Percentiles rank a stretch among this genome's conserved stretches.
Conservation (phyloP, 371 early-diverging fungal species). For the Neoconidiobolus thromboides region DNA sequence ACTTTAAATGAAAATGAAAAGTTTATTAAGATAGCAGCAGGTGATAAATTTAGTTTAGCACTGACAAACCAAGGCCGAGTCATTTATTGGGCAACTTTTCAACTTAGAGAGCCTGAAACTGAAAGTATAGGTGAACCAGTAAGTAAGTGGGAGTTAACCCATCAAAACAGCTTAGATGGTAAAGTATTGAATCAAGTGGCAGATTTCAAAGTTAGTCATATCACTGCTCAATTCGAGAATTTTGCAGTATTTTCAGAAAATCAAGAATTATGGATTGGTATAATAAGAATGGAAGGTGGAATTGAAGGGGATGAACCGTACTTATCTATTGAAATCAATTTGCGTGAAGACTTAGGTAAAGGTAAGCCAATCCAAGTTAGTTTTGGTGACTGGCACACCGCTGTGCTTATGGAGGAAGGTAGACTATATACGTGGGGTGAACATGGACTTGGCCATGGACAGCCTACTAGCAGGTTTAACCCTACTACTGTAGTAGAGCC, state of each 20-base stretch:
- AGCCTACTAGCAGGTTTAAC: background rate
- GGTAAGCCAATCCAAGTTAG: conserved; percentile 2
- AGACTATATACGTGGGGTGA: conserved; percentile 5
- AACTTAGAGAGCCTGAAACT: background rate
- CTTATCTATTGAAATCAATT: too few relatives aligned
- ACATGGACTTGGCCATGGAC: conserved; percentile 2
- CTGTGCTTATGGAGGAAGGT: background rate
- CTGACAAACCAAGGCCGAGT: background rate
- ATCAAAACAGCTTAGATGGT: background rate
- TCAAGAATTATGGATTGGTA: background rate
- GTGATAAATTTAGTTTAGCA: background rate
- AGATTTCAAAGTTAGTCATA: background rate
- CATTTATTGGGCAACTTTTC: background rate
- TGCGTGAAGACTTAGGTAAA: too few relatives aligned
- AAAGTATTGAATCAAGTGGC: background rate
- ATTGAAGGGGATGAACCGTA: too few relatives aligned
- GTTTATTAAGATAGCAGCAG: background rate
- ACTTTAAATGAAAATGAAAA: background rate
- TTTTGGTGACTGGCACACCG: conserved; percentile 7
- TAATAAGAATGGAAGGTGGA: too few relatives aligned
- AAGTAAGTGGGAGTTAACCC: background rate
- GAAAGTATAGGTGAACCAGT: background rate
- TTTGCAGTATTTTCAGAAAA: conserved; percentile 4
- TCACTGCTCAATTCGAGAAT: background rate
- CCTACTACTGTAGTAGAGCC: background rate